Conservation (phyloP, 2,329 filamentous ascomycete species). For the Aspergillaceae sp. region DNA sequence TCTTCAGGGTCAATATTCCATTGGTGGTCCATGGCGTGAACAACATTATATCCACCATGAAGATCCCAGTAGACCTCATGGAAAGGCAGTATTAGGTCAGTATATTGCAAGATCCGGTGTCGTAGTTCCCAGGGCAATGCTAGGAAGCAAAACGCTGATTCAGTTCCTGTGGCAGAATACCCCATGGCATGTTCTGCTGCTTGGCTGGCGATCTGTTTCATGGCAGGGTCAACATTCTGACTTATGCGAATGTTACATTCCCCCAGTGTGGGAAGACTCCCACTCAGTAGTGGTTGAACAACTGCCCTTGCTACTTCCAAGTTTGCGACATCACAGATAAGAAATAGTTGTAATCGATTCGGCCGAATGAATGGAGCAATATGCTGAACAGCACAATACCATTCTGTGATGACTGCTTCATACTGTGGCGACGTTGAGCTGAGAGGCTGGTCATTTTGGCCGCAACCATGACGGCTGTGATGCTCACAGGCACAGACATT, state of each 20-base stretch:
- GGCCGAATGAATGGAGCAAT: neutral
- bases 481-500: neutral
- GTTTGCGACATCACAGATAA: neutral
- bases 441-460: neutral
- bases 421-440: neutral
- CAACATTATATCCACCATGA: neutral
- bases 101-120: neutral
- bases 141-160: neutral
- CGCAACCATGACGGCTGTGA: neutral
- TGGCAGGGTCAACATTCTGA: neutral
- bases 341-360: neutral
- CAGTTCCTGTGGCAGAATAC: neutral
- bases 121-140: neutral
- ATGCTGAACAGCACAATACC: neutral
- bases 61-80: neutral
- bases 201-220: neutral
- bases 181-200: neutral
- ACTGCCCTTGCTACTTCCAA: neutral
- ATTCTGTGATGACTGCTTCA: neutral
- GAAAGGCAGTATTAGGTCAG: neutral
- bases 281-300: neutral
- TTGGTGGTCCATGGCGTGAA: neutral
- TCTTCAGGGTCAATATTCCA: neutral
- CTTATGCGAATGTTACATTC: neutral
- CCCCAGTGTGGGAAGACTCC: neutral